Percentiles rank a stretch among this genome's conserved stretches.
These are phyloP conservation scores for Pistacia vera DNA, from an alignment of 345 rosid species.

Conservation along the genomic window DNA sequence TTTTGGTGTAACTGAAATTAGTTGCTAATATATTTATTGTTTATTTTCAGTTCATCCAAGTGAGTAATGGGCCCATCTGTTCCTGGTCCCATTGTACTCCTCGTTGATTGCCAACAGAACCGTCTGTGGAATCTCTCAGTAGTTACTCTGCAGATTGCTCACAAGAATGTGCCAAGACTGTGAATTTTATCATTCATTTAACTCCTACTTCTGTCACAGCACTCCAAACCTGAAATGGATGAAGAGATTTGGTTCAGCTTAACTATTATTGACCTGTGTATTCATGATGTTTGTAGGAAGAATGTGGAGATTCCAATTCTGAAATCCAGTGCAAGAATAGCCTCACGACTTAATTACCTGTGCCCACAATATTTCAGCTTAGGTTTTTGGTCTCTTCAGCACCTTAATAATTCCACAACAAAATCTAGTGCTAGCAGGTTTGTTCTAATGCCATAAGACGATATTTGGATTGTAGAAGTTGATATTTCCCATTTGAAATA, in stretches of 20 bases:
- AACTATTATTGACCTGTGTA: conserved; percentile 50
- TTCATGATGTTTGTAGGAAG: conserved; percentile 51
- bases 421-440: conserved; percentile 48
- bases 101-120: conserved; percentile 90
- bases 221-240: conserved; percentile 76
- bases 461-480: conserved; percentile 3
- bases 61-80: conserved; percentile 94
- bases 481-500: background rate
- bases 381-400: conserved; percentile 68
- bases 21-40: conserved; percentile 4
- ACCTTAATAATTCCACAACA: conserved; percentile 27
- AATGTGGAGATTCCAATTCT: conserved; percentile 83
- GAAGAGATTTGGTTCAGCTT: conserved; percentile 66
- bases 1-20: conserved; percentile 16
- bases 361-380: conserved; percentile 93
- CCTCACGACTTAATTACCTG: conserved; percentile 83
- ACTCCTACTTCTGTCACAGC: conserved; percentile 67
- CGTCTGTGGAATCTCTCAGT: conserved; percentile 48
- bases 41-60: conserved; percentile 67
- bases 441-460: conserved; percentile 24
- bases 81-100: conserved; percentile 86
- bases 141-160: conserved; percentile 48
- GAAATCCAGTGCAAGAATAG: conserved; percentile 75
- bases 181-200: conserved; percentile 80
- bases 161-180: conserved; percentile 45